Evolutionary conservation across 192 early-diverging fungal genomes (phyloP).

Genomic region (Backusella australiensis): DNA sequence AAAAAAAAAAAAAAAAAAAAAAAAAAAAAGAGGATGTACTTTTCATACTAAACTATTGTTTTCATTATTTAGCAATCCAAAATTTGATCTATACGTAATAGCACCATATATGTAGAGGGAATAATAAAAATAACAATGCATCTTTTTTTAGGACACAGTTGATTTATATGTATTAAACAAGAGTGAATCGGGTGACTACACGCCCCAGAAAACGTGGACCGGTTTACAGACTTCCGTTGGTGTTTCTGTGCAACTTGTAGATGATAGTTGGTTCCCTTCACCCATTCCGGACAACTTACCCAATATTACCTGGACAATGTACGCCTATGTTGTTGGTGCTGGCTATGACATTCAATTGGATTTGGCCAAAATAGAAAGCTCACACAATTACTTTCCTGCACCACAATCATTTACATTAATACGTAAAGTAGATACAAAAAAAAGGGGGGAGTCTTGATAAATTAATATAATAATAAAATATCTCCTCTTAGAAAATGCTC

Average conservation of each 20-base stretch:
- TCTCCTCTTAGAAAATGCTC: slow-evolving; percentile 21
- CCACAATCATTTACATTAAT: slow-evolving; percentile 21
- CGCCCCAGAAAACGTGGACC: slow-evolving; percentile 22
- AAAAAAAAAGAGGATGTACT: background rate
- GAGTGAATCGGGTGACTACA: slow-evolving; percentile 11
- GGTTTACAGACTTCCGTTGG: slow-evolving; percentile 7
- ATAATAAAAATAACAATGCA: background rate
- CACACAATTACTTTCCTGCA: slow-evolving; percentile 14
- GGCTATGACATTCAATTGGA: slow-evolving; percentile 7
- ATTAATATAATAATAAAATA: background rate
- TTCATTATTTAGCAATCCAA: slow-evolving; percentile 14
- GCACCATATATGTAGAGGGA: background rate
- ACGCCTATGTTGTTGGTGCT: slow-evolving; percentile 26
- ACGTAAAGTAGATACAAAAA: slow-evolving; percentile 11
- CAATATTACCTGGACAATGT: slow-evolving; percentile 15
- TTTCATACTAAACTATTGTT: background rate
- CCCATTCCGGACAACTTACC: slow-evolving; percentile 17
- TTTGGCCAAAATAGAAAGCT: background rate
- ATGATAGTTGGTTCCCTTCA: slow-evolving; percentile 28
- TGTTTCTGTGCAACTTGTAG: slow-evolving; percentile 14
- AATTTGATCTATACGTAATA: slow-evolving; percentile 17
- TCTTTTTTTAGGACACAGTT: background rate
- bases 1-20: background rate
- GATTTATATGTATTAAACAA: background rate
- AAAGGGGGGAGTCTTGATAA: background rate